Evolutionary conservation across 2,329 filamentous ascomycete species (phyloP).

Genomic region (Monilinia aucupariae): DNA sequence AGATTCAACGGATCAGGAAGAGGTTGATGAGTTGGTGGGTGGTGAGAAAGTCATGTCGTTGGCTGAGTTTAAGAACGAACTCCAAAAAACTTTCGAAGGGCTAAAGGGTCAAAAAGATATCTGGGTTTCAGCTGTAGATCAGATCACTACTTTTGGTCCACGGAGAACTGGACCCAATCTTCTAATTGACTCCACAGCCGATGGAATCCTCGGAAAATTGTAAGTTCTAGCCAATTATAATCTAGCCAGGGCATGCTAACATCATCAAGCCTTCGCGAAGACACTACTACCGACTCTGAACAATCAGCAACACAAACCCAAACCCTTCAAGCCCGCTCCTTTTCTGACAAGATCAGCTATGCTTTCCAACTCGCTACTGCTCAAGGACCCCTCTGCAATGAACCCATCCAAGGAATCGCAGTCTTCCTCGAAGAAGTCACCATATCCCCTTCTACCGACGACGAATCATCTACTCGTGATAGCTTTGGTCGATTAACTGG

Average conservation of each 20-base stretch:
- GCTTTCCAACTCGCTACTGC: slow-evolving; percentile 89
- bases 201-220: slow-evolving; percentile 66
- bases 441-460: slow-evolving; percentile 51
- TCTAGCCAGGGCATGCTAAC: not conserved
- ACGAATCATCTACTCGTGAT: slow-evolving; percentile 52
- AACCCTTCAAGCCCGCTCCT: slow-evolving; percentile 56
- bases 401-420: slow-evolving; percentile 88
- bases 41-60: slow-evolving; percentile 60
- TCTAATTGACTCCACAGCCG: slow-evolving; percentile 74
- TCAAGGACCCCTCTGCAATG: slow-evolving; percentile 85
- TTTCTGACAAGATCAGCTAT: slow-evolving; percentile 86
- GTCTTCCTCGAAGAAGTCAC: slow-evolving; percentile 80
- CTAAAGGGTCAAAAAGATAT: slow-evolving; percentile 68
- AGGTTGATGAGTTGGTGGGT: slow-evolving; percentile 48
- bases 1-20: slow-evolving; percentile 35
- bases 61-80: slow-evolving; percentile 70
- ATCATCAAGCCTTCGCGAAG: slow-evolving; percentile 27
- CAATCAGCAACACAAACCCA: slow-evolving; percentile 41
- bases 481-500: slow-evolving; percentile 77
- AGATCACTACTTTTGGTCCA: slow-evolving; percentile 87
- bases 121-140: slow-evolving; percentile 72
- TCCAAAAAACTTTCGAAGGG: slow-evolving; percentile 62
- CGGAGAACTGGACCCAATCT: slow-evolving; percentile 81
- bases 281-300: slow-evolving; percentile 28
- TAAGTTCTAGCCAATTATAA: slow-evolving; percentile 38